Percentiles rank a stretch among this genome's conserved stretches.
Evolutionary conservation across 2,329 filamentous ascomycete genomes (phyloP).

Genomic region (Arthrobotrys musiformis): DNA sequence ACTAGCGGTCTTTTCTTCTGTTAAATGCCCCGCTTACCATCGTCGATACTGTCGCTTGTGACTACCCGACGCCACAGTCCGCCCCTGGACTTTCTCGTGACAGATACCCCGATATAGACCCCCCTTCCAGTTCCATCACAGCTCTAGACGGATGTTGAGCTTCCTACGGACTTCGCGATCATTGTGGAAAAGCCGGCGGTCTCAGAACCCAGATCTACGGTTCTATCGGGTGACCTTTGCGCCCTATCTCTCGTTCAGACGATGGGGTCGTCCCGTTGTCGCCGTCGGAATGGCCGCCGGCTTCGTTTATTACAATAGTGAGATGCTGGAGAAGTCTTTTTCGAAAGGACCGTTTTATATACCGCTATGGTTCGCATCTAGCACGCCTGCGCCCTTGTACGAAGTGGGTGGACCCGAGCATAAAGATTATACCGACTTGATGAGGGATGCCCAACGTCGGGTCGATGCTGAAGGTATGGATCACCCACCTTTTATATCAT

Average conservation of each 20-base stretch:
- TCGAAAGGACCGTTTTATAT: constrained; percentile 42
- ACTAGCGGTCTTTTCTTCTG: background rate
- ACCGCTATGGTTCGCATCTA: constrained; percentile 51
- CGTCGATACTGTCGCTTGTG: constrained; percentile 10
- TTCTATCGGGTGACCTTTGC: constrained; percentile 45
- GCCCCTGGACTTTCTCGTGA: constrained; percentile 34
- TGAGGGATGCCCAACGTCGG: constrained; percentile 23
- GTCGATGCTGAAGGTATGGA: constrained; percentile 43
- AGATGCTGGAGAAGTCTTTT: constrained; percentile 34
- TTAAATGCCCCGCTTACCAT: constrained; percentile 37
- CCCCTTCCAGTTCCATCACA: background rate
- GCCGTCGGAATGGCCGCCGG: constrained; percentile 28
- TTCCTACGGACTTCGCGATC: constrained; percentile 53
- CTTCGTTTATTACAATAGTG: constrained; percentile 42
- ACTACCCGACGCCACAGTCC: constrained; percentile 7
- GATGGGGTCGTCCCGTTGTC: constrained; percentile 37
- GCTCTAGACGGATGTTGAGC: constrained; percentile 50
- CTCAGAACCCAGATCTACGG: constrained; percentile 31
- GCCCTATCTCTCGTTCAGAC: constrained; percentile 14
- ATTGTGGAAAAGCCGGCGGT: constrained; percentile 49
- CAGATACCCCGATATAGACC: constrained; percentile 7
- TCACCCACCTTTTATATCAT: background rate
- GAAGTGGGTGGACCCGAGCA: constrained; percentile 32
- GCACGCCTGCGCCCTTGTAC: constrained; percentile 26
- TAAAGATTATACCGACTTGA: constrained; percentile 25